phyloP scores from a whole-genome alignment of 148 eudicot species.

The Fagopyrum homotropicum region DNA sequence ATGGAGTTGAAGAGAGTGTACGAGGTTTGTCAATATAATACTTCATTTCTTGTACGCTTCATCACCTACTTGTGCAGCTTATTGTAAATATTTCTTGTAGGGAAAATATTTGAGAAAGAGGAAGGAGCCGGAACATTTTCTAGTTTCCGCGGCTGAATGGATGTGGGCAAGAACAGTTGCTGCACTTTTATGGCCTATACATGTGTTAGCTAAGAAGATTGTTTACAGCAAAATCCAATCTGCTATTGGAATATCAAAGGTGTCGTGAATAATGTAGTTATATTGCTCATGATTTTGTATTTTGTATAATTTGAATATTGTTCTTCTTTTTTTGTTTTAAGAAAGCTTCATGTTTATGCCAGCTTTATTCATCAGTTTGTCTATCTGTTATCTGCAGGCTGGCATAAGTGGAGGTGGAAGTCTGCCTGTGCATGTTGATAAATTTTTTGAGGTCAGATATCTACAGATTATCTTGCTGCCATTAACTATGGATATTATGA shows the following conservation, averaged over 20 bases:
- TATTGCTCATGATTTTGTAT: not conserved
- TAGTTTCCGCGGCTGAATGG: slow-evolving; percentile 53
- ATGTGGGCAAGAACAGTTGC: slow-evolving; percentile 69
- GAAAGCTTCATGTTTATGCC: not conserved
- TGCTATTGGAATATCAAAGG: slow-evolving; percentile 88
- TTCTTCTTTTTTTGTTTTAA: not conserved
- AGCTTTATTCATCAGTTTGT: not conserved
- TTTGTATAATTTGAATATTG: not conserved
- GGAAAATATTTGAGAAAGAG: slow-evolving; percentile 66
- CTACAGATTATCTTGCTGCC: slow-evolving; percentile 14
- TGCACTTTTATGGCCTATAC: slow-evolving; percentile 67
- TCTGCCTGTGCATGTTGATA: slow-evolving; percentile 78
- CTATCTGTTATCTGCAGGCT: slow-evolving; percentile 45
- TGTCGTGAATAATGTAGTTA: slow-evolving; percentile 16
- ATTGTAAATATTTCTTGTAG: slow-evolving; percentile 27
- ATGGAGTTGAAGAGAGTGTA: slow-evolving; percentile 80
- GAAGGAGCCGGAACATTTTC: slow-evolving; percentile 39
- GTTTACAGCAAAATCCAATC: slow-evolving; percentile 76
- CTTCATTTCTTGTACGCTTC: not conserved
- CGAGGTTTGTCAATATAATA: slow-evolving; percentile 46
- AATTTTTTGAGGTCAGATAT: slow-evolving; percentile 73
- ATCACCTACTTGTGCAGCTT: not conserved
- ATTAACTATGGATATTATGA: not conserved
- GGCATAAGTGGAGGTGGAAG: slow-evolving; percentile 96
- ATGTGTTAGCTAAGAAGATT: slow-evolving; percentile 60